Evolutionary conservation across 441 rosid genomes (phyloP), one percentile per base, ranked within the genome.

Genomic region (Raphanus hybrid): DNA sequence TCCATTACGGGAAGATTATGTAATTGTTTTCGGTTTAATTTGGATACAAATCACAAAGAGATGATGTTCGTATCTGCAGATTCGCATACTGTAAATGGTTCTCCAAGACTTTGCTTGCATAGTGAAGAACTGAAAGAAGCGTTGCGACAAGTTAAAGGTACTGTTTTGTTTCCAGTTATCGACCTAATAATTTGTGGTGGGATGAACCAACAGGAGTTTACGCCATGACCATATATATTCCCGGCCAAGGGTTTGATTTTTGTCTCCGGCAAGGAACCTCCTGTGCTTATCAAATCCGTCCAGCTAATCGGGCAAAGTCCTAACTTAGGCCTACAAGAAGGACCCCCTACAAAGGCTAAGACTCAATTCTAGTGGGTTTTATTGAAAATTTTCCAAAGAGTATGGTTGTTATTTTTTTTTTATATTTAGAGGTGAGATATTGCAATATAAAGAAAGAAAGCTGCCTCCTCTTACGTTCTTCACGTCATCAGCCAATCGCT

Each of bases 341-440:
- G 73, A 77, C 43, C 76, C 43, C 76, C 81, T 45, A 32, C 68
- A 6, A 59, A 35, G 18, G 81, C 69, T 50, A 50, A 5, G 57
- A 50, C 18, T 3, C 18, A 14, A 50, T 50, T 50, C 57, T 50
- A 54, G 23, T 54, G 23, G 59, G 59, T 54, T 54, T 15, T 15
- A 54, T 6, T 48, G 55, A 35, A 54, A 55, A 6, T 8, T 34
- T 5, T 32, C 29, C n/a, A 48, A 8, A 48, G 60, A 4, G 27
- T 23, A 18, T 12, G 12, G 20, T 67, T 59, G 67, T 58, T 29
- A 75, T 29, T 67, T 58, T 7, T 3, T 58, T 67, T 58, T 7
- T 2, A 23, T 23, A 23, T 37, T 10, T 2, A 50, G 54, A 61
- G 64, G 64, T 32, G 59, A 26, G 69, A 8, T 54, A 6, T 39